These are phyloP conservation scores for Corynascus novoguineensis DNA, from an alignment of 495 filamentous ascomycete species.

Conservation along the genomic window DNA sequence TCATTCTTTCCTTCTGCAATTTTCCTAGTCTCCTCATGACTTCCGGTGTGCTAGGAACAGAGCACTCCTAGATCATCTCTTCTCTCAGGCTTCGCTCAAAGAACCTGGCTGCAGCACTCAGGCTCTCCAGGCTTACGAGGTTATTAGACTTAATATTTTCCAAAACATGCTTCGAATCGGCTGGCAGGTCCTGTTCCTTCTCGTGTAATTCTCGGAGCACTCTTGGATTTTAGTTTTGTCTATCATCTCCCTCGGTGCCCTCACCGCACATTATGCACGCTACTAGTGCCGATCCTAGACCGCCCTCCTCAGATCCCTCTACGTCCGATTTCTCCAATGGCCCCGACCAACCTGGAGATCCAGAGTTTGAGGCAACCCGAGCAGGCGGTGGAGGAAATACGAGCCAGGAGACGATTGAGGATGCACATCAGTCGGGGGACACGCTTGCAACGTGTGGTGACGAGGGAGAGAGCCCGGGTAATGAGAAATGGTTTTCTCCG, in stretches of 20 bases:
- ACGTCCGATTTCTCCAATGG: neutral
- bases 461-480: constrained; percentile 23
- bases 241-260: constrained; percentile 20
- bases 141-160: neutral
- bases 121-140: neutral
- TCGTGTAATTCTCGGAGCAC: neutral
- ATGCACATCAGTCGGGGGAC: constrained; percentile 41
- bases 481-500: constrained; percentile 26
- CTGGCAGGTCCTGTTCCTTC: neutral
- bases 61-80: no score
- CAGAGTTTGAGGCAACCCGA: neutral
- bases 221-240: constrained; percentile 17
- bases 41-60: no score
- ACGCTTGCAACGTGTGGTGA: constrained; percentile 35
- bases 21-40: no score
- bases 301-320: constrained; percentile 5
- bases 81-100: neutral
- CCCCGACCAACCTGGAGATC: neutral
- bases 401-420: constrained; percentile 19
- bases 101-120: neutral
- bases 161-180: constrained; percentile 1
- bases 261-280: constrained; percentile 22
- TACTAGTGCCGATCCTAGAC: constrained; percentile 15
- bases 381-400: constrained; percentile 15
- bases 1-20: no score